Conservation (phyloP, 345 rosid species). For the Camelina sativa region DNA sequence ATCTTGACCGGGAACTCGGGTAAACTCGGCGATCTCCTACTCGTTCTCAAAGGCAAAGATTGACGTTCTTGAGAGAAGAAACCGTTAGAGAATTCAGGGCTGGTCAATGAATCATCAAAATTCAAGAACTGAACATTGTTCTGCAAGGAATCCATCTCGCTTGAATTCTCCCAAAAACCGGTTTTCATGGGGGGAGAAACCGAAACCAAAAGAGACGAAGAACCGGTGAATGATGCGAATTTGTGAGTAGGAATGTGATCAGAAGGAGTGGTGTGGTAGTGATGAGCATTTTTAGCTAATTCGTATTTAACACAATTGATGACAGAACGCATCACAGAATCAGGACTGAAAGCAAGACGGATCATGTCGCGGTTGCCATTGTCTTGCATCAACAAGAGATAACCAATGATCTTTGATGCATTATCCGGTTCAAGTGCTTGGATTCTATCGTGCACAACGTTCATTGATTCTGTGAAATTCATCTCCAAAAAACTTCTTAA, state of each 20-base stretch:
- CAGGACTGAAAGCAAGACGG: slow-evolving; percentile 84
- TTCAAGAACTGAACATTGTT: slow-evolving; percentile 52
- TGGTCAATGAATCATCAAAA: slow-evolving; percentile 36
- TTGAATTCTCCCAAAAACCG: slow-evolving; percentile 61
- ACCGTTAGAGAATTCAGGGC: slow-evolving; percentile 55
- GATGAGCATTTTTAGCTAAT: slow-evolving; percentile 44
- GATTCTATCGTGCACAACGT: slow-evolving; percentile 76
- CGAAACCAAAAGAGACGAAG: slow-evolving; percentile 15
- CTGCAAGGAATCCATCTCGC: slow-evolving; percentile 47
- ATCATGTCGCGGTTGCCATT: slow-evolving; percentile 82
- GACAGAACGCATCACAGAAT: slow-evolving; percentile 57
- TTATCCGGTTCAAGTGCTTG: slow-evolving; percentile 84
- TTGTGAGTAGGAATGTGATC: slow-evolving; percentile 30
- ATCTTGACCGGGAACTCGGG: slow-evolving; percentile 84
- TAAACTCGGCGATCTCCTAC: slow-evolving; percentile 78
- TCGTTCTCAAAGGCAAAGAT: slow-evolving; percentile 53
- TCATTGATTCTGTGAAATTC: slow-evolving; percentile 86
- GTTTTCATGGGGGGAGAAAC: slow-evolving; percentile 43
- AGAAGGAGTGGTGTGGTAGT: slow-evolving; percentile 40
- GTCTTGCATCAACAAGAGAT: slow-evolving; percentile 71
- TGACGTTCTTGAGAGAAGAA: slow-evolving; percentile 54
- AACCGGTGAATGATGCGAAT: slow-evolving; percentile 25
- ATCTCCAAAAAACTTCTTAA: slow-evolving; percentile 43
- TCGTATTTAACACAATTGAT: slow-evolving; percentile 70
- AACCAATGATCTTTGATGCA: slow-evolving; percentile 83